Evolutionary conservation across 805 yeast genomes (phyloP).

Genomic region (Sungouiella blattae): DNA sequence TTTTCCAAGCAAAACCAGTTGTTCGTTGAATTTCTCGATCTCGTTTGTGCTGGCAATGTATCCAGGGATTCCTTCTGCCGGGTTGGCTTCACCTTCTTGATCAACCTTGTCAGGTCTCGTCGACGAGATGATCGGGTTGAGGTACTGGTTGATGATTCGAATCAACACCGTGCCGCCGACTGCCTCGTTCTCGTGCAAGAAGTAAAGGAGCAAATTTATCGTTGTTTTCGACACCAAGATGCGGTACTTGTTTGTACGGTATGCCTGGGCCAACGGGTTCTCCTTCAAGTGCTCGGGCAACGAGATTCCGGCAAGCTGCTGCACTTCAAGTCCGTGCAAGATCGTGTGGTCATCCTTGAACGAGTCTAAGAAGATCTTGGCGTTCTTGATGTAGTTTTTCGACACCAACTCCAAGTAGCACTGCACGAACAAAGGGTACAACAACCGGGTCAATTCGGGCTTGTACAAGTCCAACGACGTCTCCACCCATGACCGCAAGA

Average conservation of each 20-base stretch:
- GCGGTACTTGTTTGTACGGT: conserved; percentile 67
- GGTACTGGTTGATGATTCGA: conserved; percentile 79
- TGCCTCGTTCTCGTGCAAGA: conserved; percentile 86
- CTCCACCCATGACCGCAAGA: conserved; percentile 85
- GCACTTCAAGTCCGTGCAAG: conserved; percentile 75
- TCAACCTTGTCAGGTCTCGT: conserved; percentile 38
- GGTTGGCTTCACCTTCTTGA: conserved; percentile 46
- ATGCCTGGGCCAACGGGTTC: conserved; percentile 76
- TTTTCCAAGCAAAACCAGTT: conserved; percentile 75
- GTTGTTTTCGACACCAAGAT: conserved; percentile 79
- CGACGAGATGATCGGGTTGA: conserved; percentile 49
- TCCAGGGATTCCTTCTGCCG: conserved; percentile 52
- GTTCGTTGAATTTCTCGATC: conserved; percentile 61
- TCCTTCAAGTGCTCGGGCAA: conserved; percentile 79
- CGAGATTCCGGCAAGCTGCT: conserved; percentile 67
- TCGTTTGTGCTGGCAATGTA: conserved; percentile 41
- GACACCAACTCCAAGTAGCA: conserved; percentile 75
- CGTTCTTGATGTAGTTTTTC: conserved; percentile 56
- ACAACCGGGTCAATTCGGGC: conserved; percentile 77
- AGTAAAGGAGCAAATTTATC: conserved; percentile 77
- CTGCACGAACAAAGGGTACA: conserved; percentile 92
- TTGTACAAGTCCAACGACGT: conserved; percentile 86
- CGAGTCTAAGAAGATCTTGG: conserved; percentile 72
- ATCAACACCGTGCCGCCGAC: conserved; percentile 88
- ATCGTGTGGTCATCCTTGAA: conserved; percentile 70